Percentiles rank a stretch among this genome's conserved stretches.
Conservation (phyloP, 1,284 basidiomycete genomes). For the Apiotrichum veenhuisii region DNA sequence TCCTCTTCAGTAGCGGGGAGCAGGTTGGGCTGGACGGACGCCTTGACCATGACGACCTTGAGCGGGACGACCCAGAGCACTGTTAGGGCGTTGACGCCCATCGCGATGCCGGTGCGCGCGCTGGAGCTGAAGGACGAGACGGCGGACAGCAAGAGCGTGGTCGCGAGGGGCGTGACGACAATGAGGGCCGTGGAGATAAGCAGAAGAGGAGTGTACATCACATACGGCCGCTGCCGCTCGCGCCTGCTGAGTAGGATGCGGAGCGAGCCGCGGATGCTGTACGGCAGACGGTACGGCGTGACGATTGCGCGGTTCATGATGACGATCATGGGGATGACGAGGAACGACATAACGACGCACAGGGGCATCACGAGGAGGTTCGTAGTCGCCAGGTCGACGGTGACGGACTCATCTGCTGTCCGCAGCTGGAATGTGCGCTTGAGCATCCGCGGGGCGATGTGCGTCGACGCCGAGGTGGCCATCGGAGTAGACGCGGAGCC, state of each 20-base stretch:
- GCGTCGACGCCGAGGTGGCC: too few relatives aligned
- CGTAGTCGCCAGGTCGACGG: too few relatives aligned
- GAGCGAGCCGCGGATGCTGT: conserved; percentile 61
- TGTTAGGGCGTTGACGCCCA: conserved; percentile 53
- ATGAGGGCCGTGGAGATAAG: conserved; percentile 65
- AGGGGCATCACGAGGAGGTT: conserved; percentile 30
- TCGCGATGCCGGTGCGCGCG: background rate
- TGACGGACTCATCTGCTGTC: too few relatives aligned
- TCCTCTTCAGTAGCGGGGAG: conserved; percentile 59
- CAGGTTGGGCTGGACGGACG: conserved; percentile 79
- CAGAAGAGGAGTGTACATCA: conserved; percentile 80
- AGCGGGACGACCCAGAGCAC: conserved; percentile 68
- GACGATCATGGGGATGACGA: conserved; percentile 70
- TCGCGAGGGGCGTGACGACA: conserved; percentile 24
- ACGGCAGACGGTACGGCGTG: conserved; percentile 72
- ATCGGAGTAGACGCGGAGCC: too few relatives aligned
- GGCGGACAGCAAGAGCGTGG: background rate
- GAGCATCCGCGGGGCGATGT: too few relatives aligned
- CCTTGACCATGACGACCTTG: conserved; percentile 72
- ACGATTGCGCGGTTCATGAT: conserved; percentile 78
- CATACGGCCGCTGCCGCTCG: conserved; percentile 72
- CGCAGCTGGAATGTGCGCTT: too few relatives aligned
- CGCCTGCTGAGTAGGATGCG: conserved; percentile 73
- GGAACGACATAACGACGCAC: conserved; percentile 60
- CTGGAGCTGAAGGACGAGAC: background rate